Base-by-base conservation (phyloP, 225 moss, liverwort and hornwort genomes). In the Marchantia polymorpha region DNA sequence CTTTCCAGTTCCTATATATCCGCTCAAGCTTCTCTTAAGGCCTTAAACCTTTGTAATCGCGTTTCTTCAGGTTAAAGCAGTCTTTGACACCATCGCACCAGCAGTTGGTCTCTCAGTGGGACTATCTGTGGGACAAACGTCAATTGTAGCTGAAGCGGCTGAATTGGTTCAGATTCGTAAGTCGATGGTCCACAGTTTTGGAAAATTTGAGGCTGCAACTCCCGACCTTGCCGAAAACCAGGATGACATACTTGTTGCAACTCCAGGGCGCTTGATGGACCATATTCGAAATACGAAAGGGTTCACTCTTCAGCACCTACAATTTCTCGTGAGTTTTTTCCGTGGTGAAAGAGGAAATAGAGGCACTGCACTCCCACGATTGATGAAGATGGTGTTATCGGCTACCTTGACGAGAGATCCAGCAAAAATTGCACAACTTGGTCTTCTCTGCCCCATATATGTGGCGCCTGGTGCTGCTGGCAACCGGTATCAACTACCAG, bases 381-480 rank as follows among this genome's bases (percentile, higher is more conserved):
- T 95, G 48, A 89, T 92, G 92, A 99, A 99, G 84, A 88, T 99
- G 84, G 91, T 99, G 59, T 83, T 99, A 71, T 99, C 99, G 72
- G 99, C 99, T 66, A 99, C 99, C 49, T 86, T 99, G 78, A 99
- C 99, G 12, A 91, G 93, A 79, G 95, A 99, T 77, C 99, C 99
- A 53, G 90, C 95, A 48, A 99, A 99, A 85, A 99, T 99, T 84
- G 90, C 88, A 11, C 99, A 95, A 80, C 86, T 99, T 75, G 92
- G 86, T 76, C 95, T 99, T 56, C 89, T 95, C 78, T 89, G 86
- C 78, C 99, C 99, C 26, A 84, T 93, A 78, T 95, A 93, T 80
- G 86, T 99, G 49, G 91, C 99, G 12, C 89, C 93, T 61, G 92
- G 89, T 78, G 86, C 88, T 25, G 80, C 81, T 79, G 93, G 92